Evolutionary conservation across 2,329 filamentous ascomycete species (phyloP), one percentile per base, ranked within the genome.

Genomic region (Emydomyces testavorans): DNA sequence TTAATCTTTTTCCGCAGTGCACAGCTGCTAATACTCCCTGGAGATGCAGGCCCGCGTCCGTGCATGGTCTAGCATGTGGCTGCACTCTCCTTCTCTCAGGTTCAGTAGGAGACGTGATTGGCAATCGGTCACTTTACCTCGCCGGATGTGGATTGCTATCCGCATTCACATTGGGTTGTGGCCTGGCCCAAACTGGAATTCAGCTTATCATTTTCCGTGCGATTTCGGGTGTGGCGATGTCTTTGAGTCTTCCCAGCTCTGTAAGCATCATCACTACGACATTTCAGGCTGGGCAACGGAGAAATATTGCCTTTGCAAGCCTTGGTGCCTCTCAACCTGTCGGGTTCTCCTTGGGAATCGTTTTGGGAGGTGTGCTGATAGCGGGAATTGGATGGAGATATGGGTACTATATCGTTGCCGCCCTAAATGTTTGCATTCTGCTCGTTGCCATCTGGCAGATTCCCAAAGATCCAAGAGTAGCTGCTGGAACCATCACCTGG

Each of bases 261-360:
- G 70, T 74, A 1, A 65, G 63, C 40, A 67, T 75, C 42, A 70
- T 75, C 40, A 70, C 71, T 0, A 62, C 58, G 15, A 68, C 65
- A 1, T 68, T 73, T 18, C 66, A 66, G 1, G 55, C 60, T 20
- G 71, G 71, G 6, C 66, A 65, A 40, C 57, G 62, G 31, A 61
- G 73, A n/a, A 74, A 76, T 51, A 63, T 74, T 20, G 72, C 69
- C 1, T 75, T 76, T 54, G 68, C 71, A 0, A 64, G 65, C 11
- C 64, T 75, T 52, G 72, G 73, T 2, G 66, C 65, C 16, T 66
- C 66, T 8, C 71, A 74, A 43, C 73, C 72, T 0, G 53, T 75
- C 7, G 74, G 74, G 0, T 76, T 73, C 50, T 66, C 63, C 0
- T 48, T 74, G 1, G 74, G 74, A 0, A 60, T 77, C 1, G 62